These are phyloP conservation scores for Sanghuangporus sanghuang DNA, from an alignment of 1,284 basidiomycete species.

Conservation along the genomic window DNA sequence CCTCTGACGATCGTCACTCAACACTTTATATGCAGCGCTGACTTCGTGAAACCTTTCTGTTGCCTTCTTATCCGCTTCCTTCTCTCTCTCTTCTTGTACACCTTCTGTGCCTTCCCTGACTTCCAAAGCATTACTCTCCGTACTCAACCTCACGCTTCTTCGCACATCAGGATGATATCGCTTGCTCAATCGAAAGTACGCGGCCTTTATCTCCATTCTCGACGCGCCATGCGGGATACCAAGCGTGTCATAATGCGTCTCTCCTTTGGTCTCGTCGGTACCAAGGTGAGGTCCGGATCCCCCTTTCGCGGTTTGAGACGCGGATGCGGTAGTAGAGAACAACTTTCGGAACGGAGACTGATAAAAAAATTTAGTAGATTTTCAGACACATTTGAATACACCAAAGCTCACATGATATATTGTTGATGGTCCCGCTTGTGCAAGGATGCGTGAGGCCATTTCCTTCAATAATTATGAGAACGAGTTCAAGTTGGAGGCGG, in stretches of 20 bases:
- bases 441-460: background rate
- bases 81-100: background rate
- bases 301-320: background rate
- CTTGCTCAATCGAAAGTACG: slow-evolving; percentile 40
- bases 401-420: background rate
- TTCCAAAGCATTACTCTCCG: background rate
- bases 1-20: slow-evolving; percentile 45
- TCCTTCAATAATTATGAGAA: background rate
- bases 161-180: slow-evolving; percentile 41
- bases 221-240: slow-evolving; percentile 9
- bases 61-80: slow-evolving; percentile 33
- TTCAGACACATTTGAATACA: no score
- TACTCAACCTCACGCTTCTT: background rate
- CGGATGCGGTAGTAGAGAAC: background rate
- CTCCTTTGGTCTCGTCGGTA: background rate
- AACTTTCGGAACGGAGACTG: background rate
- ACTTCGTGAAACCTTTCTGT: slow-evolving; percentile 40
- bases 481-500: background rate
- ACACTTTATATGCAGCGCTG: slow-evolving; percentile 43
- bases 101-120: background rate
- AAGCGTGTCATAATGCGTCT: slow-evolving; percentile 13
- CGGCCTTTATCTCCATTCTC: slow-evolving; percentile 14
- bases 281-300: background rate
- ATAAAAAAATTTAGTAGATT: no score
- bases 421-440: background rate